phyloP scores from a whole-genome alignment of 140 eudicot genomes.

The Bidens hawaiensis region DNA sequence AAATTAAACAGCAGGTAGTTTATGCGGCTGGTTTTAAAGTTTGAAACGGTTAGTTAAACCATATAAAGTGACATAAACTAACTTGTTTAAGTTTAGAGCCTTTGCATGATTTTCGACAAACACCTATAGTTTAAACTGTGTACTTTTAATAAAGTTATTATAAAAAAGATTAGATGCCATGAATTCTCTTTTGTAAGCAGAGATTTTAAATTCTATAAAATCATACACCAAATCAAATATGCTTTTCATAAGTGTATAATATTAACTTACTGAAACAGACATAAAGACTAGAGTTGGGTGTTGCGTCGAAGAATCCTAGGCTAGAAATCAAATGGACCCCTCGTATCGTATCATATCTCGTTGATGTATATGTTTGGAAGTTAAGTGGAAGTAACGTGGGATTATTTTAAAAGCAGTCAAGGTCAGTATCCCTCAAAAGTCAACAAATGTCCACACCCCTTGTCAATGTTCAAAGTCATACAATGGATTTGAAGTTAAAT shows the following conservation, averaged over 20 bases:
- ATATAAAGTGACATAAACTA: no score
- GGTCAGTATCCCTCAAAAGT: background rate
- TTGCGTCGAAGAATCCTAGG: slow-evolving; percentile 17
- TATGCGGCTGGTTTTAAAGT: no score
- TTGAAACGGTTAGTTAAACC: no score
- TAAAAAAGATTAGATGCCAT: background rate
- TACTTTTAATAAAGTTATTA: no score
- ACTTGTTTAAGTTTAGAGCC: no score
- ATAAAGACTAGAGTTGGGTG: background rate
- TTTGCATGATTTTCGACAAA: background rate
- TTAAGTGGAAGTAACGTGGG: slow-evolving; percentile 19
- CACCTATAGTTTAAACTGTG: background rate
- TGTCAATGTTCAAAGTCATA: slow-evolving; percentile 4
- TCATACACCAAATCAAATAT: background rate
- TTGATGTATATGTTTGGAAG: background rate
- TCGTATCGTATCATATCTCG: slow-evolving; percentile 19
- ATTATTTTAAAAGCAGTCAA: slow-evolving; percentile 11
- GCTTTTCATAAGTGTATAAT: background rate
- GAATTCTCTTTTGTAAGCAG: background rate
- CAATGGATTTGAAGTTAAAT: background rate
- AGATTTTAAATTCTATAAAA: background rate
- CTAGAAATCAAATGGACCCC: slow-evolving; percentile 22
- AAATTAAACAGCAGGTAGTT: no score
- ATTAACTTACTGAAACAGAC: background rate
- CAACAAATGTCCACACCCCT: slow-evolving; percentile 10